Evolutionary conservation across 139 green algal species (phyloP).

Genomic region (Micractinium conductrix): DNA sequence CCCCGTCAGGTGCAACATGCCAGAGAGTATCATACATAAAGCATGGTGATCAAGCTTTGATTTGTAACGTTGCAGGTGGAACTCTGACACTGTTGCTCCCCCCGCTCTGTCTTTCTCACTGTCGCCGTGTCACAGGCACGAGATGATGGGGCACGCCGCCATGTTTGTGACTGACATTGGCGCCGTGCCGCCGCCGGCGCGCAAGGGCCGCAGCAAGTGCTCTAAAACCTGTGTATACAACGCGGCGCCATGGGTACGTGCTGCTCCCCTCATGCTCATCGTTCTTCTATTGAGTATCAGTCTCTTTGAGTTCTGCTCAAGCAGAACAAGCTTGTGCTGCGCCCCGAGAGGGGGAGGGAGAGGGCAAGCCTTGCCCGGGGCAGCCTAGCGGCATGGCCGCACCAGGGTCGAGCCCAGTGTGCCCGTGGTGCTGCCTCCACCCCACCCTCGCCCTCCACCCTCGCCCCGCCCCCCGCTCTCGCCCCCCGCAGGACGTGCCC

Average conservation of each 20-base stretch:
- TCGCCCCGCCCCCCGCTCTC: neutral
- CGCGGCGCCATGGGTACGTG: constrained; percentile 14
- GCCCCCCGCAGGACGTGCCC: too few species aligned
- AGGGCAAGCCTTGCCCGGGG: too few species aligned
- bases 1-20: too few species aligned
- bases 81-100: neutral
- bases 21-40: neutral
- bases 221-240: neutral
- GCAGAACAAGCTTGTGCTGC: neutral
- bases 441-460: too few species aligned
- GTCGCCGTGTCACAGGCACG: constrained; percentile 49
- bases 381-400: too few species aligned
- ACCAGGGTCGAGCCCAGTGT: neutral
- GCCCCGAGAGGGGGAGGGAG: too few species aligned
- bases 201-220: neutral
- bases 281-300: neutral
- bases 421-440: too few species aligned
- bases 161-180: constrained; percentile 18
- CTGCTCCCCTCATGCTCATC: too few species aligned
- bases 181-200: neutral
- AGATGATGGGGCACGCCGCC: constrained; percentile 64
- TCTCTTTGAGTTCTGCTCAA: too few species aligned
- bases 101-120: neutral
- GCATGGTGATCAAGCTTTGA: too few species aligned
- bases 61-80: neutral